Percentiles rank a stretch among this genome's conserved stretches.
These are phyloP conservation scores for Hyphopichia homilentoma DNA, from an alignment of 805 yeast genomes.

Conservation along the genomic window DNA sequence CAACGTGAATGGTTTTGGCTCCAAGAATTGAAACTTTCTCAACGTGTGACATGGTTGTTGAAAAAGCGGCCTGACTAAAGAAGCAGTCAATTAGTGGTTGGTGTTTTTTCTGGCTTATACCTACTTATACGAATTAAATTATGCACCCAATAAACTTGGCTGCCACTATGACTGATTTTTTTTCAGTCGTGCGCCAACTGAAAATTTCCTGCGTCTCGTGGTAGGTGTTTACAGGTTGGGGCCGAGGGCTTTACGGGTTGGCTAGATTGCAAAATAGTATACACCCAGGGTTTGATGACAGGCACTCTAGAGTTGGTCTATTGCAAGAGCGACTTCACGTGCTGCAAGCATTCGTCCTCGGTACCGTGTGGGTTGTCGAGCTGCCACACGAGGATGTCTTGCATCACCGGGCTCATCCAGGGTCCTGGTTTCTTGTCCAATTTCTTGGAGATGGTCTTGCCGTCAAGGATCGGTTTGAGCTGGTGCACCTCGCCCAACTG, in stretches of 20 bases:
- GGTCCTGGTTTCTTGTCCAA: conserved; percentile 74
- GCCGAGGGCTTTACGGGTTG: too few relatives aligned
- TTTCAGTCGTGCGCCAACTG: too few relatives aligned
- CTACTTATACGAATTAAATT: too few relatives aligned
- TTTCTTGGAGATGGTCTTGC: conserved; percentile 57
- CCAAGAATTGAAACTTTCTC: conserved; percentile 76
- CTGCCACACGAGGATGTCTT: conserved; percentile 67
- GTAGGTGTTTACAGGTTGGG: too few relatives aligned
- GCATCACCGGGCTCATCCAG: conserved; percentile 66
- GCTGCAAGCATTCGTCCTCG: conserved; percentile 53
- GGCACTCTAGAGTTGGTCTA: too few relatives aligned
- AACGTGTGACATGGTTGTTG: conserved; percentile 17
- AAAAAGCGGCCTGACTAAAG: background rate
- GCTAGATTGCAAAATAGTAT: too few relatives aligned
- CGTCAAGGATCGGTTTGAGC: conserved; percentile 68
- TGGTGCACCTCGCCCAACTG: conserved; percentile 42
- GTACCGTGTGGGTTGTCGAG: conserved; percentile 61
- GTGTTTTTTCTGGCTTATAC: too few relatives aligned
- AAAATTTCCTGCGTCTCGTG: too few relatives aligned
- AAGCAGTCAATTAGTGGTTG: too few relatives aligned
- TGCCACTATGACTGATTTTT: background rate
- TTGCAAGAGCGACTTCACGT: too few relatives aligned
- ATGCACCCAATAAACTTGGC: too few relatives aligned
- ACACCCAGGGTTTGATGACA: too few relatives aligned
- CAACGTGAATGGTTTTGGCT: conserved; percentile 81